phyloP scores from a whole-genome alignment of 768 basidiomycete species.

The Hygrocybe punicea region DNA sequence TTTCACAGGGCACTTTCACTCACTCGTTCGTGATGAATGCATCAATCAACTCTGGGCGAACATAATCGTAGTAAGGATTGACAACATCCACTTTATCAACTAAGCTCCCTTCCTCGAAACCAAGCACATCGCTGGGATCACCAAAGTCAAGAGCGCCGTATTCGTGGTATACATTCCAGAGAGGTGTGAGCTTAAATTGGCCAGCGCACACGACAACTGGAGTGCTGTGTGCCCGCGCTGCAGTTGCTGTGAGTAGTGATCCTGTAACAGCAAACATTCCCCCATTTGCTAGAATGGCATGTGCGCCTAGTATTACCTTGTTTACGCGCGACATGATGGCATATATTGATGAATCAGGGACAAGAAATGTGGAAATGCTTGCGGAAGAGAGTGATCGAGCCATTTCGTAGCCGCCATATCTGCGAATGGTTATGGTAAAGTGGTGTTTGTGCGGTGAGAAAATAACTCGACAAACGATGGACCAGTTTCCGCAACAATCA shows the following conservation, averaged over 20 bases:
- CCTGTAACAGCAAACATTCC: slow-evolving; percentile 91
- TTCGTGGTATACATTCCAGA: slow-evolving; percentile 86
- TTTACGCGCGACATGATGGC: slow-evolving; percentile 96
- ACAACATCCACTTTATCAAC: slow-evolving; percentile 88
- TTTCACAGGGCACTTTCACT: slow-evolving; percentile 40
- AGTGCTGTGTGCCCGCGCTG: slow-evolving; percentile 85
- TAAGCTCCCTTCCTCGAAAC: slow-evolving; percentile 73
- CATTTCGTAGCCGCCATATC: slow-evolving; percentile 83
- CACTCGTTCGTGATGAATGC: slow-evolving; percentile 97
- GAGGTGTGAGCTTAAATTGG: slow-evolving; percentile 92
- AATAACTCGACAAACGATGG: slow-evolving; percentile 74
- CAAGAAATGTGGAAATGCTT: slow-evolving; percentile 91
- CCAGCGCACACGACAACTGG: slow-evolving; percentile 93
- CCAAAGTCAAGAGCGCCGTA: slow-evolving; percentile 82
- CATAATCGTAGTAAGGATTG: slow-evolving; percentile 96
- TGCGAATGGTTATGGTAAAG: slow-evolving; percentile 27
- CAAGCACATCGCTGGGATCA: slow-evolving; percentile 57
- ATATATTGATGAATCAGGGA: slow-evolving; percentile 94
- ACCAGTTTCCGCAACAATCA: slow-evolving; percentile 93
- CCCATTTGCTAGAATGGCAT: slow-evolving; percentile 95
- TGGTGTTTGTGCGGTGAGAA: slow-evolving; percentile 4
- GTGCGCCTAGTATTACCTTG: slow-evolving; percentile 93
- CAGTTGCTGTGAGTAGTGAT: slow-evolving; percentile 78
- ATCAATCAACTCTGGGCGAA: slow-evolving; percentile 86
- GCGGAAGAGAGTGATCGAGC: slow-evolving; percentile 74